Conservation (phyloP, 768 basidiomycete genomes). For the Serendipita sp. region DNA sequence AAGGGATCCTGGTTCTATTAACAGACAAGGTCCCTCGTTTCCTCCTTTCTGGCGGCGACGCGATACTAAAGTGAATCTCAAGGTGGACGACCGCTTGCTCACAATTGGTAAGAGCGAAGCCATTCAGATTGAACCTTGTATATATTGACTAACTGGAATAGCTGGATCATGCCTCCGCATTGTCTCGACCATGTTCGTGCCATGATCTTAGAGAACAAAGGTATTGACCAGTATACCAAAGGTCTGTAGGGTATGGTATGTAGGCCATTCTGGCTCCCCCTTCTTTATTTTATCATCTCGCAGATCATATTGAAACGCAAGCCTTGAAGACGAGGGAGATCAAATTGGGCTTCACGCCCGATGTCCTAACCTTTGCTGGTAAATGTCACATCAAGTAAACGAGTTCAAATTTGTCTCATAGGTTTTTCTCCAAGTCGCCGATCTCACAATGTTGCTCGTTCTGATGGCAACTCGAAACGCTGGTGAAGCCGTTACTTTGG, state of each 20-base stretch:
- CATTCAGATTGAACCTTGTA: too few species aligned
- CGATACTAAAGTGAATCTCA: constrained; percentile 8
- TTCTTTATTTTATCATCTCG: too few species aligned
- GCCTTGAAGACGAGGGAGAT: constrained; percentile 46
- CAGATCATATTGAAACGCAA: constrained; percentile 68
- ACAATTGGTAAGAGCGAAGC: constrained; percentile 30
- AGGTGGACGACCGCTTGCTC: constrained; percentile 64
- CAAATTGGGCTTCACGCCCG: constrained; percentile 80
- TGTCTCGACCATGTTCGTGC: constrained; percentile 67
- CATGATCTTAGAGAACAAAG: too few species aligned
- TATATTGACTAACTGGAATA: constrained; percentile 15
- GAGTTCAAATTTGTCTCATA: background rate
- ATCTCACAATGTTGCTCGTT: constrained; percentile 75
- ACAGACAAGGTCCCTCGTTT: constrained; percentile 44
- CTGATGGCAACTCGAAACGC: constrained; percentile 86
- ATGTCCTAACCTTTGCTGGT: constrained; percentile 38
- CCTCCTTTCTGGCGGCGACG: constrained; percentile 10
- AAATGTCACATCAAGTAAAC: background rate
- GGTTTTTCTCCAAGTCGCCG: constrained; percentile 49
- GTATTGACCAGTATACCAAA: too few species aligned
- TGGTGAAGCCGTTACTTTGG: constrained; percentile 44
- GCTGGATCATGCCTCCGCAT: constrained; percentile 63
- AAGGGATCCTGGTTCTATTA: constrained; percentile 44
- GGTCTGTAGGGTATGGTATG: constrained; percentile 74
- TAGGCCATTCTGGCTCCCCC: background rate